Evolutionary conservation across 2,329 filamentous ascomycete species (phyloP).

Genomic region (Penicillium sclerotigenum): DNA sequence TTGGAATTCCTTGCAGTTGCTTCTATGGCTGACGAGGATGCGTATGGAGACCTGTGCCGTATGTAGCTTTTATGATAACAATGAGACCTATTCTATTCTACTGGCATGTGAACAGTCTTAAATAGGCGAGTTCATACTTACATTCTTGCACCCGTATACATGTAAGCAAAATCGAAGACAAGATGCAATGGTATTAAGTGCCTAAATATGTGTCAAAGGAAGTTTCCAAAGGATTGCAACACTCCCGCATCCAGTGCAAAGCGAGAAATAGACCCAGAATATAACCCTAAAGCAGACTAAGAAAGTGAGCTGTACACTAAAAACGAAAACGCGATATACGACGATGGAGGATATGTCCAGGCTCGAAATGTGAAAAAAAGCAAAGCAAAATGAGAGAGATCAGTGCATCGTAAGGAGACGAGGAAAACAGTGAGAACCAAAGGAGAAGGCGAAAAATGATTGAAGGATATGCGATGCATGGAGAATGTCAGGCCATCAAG

Average conservation of each 20-base stretch:
- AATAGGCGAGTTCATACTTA: neutral
- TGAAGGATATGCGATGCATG: neutral
- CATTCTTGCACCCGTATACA: neutral
- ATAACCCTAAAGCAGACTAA: slow-evolving; percentile 3
- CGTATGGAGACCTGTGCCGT: neutral
- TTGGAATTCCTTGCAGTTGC: neutral
- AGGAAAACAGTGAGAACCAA: neutral
- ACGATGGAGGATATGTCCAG: slow-evolving; percentile 19
- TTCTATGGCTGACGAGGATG: neutral
- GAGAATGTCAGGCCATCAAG: slow-evolving; percentile 20
- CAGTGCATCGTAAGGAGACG: slow-evolving; percentile 16
- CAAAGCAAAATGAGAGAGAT: slow-evolving; percentile 6
- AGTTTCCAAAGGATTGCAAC: slow-evolving; percentile 17
- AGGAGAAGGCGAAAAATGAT: neutral
- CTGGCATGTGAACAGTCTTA: neutral
- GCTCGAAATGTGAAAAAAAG: slow-evolving; percentile 6
- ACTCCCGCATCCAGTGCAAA: slow-evolving; percentile 9
- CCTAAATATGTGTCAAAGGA: slow-evolving; percentile 16
- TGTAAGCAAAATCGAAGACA: neutral
- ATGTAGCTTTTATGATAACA: slow-evolving; percentile 2
- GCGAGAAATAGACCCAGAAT: slow-evolving; percentile 1
- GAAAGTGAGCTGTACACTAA: slow-evolving; percentile 10
- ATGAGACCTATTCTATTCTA: neutral
- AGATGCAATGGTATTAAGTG: slow-evolving; percentile 18
- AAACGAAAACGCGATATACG: slow-evolving; percentile 15